Evolutionary conservation across 805 yeast genomes (phyloP), one percentile per base, ranked within the genome.

Genomic region (Lipomyces orientalis): DNA sequence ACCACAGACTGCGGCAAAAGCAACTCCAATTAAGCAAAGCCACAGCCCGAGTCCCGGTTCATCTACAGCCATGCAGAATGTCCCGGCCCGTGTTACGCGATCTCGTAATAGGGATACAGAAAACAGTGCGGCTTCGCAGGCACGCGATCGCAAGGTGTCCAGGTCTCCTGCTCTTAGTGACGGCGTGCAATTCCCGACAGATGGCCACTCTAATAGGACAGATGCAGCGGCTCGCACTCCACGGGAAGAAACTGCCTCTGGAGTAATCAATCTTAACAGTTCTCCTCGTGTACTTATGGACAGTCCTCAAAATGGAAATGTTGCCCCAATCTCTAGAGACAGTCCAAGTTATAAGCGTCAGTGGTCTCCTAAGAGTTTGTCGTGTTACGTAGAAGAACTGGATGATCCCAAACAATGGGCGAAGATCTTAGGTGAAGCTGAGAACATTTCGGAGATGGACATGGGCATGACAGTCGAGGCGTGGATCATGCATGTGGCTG

Each of bases 381-480:
- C 64, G 5, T 7, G 46, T 12, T 22, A 43, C 16, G n/a, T n/a
- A 29, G n/a, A 54, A 39, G 29, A 54, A 29, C 29, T 37, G 22
- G 34, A 19, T 12, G 31, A 16, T 52, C 34, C 49, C 33, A 34
- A 19, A 4, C 16, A 9, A 56, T 22, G 10, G 16, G 43, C 29
- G 37, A 5, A 9, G 54, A 37, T 58, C 25, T 29, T 19, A 34
- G 12, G 43, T 25, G 22, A 34, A 43, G 19, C 25, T 37, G 51
- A 43, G 16, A n/a, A 19, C 31, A 56, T 62, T 19, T 25, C 58
- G 9, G 71, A 72, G 2, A 85, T 84, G 33, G 93, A 90, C 74
- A 80, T 90, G 71, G 81, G 85, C 12, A 86, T 88, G 89, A 85
- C 90, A 0, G 84, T 91, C n/a, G 81, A 83, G 60, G 85, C 89